These are phyloP conservation scores for Lumnitzera racemosa DNA, from an alignment of 345 rosid genomes.

Conservation along the genomic window DNA sequence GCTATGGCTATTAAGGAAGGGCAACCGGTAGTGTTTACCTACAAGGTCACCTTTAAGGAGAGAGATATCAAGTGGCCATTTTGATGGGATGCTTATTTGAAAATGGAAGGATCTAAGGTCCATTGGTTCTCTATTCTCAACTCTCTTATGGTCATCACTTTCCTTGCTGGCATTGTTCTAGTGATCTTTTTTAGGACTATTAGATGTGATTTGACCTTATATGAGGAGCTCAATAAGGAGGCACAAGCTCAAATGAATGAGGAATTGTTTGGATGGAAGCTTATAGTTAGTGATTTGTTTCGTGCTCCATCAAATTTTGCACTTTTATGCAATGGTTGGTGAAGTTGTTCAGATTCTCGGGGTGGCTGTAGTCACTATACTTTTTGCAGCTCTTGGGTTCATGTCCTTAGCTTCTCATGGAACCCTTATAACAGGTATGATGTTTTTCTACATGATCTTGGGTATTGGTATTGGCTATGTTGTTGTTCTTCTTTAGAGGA, in stretches of 20 bases:
- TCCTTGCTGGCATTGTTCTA: conserved; percentile 83
- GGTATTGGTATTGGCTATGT: conserved; percentile 18
- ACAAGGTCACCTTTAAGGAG: conserved; percentile 63
- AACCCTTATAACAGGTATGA: conserved; percentile 22
- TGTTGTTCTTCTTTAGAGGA: conserved; percentile 19
- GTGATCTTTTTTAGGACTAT: conserved; percentile 87
- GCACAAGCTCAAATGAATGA: conserved; percentile 92
- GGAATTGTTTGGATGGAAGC: conserved; percentile 62
- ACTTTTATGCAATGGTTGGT: conserved; percentile 16
- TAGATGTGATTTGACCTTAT: conserved; percentile 74
- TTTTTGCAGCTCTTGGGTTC: conserved; percentile 16
- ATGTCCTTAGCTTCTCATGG: conserved; percentile 24
- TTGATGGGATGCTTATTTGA: conserved; percentile 58
- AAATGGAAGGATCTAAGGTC: conserved; percentile 65
- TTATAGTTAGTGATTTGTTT: conserved; percentile 26
- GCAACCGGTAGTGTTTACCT: conserved; percentile 60
- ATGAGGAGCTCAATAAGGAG: conserved; percentile 87
- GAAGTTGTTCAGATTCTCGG: conserved; percentile 24
- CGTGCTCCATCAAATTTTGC: conserved; percentile 11
- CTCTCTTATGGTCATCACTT: conserved; percentile 75
- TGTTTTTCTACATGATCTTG: conserved; percentile 22
- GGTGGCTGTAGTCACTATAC: conserved; percentile 19
- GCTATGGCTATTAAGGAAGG: conserved; percentile 67
- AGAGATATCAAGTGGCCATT: conserved; percentile 91
- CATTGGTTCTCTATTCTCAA: conserved; percentile 82